phyloP scores from a whole-genome alignment of 495 filamentous ascomycete genomes.

The Parathielavia appendiculata region DNA sequence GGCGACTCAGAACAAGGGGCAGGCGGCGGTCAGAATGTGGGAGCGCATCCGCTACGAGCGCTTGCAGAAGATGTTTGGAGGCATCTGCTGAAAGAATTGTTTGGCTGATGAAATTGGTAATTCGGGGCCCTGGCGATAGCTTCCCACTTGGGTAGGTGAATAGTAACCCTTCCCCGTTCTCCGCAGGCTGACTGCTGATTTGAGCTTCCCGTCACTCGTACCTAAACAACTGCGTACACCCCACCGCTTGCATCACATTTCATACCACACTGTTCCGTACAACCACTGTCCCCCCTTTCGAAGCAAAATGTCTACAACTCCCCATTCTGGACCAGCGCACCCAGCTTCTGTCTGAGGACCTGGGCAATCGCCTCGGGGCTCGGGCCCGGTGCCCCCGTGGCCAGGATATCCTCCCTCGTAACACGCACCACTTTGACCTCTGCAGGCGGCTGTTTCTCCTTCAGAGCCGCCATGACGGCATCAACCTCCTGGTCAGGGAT shows the following conservation, averaged over 20 bases:
- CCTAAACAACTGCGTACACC: no score
- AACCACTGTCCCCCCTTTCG: neutral
- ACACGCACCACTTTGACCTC: conserved; percentile 20
- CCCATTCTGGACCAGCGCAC: conserved; percentile 10
- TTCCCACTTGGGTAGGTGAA: neutral
- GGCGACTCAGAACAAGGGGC: conserved; percentile 21
- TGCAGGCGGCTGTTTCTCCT: neutral
- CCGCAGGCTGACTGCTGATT: neutral
- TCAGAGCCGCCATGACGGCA: conserved; percentile 19
- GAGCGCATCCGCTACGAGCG: conserved; percentile 50
- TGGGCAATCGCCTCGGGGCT: conserved; percentile 21
- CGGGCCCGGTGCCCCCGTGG: conserved; percentile 20
- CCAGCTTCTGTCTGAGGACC: conserved; percentile 22
- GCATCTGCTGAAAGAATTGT: neutral
- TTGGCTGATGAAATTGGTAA: neutral
- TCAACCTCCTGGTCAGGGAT: conserved; percentile 21
- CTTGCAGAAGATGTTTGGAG: conserved; percentile 38
- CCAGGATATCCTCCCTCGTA: conserved; percentile 23
- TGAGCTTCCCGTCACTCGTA: neutral
- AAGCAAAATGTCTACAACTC: neutral
- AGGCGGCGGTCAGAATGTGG: conserved; percentile 39
- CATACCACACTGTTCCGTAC: neutral
- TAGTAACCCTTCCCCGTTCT: neutral
- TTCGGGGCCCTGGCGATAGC: neutral
- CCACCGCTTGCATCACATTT: neutral